Evolutionary conservation across 805 yeast genomes (phyloP), one percentile per base, ranked within the genome.

Genomic region (Peterozyma toletana): DNA sequence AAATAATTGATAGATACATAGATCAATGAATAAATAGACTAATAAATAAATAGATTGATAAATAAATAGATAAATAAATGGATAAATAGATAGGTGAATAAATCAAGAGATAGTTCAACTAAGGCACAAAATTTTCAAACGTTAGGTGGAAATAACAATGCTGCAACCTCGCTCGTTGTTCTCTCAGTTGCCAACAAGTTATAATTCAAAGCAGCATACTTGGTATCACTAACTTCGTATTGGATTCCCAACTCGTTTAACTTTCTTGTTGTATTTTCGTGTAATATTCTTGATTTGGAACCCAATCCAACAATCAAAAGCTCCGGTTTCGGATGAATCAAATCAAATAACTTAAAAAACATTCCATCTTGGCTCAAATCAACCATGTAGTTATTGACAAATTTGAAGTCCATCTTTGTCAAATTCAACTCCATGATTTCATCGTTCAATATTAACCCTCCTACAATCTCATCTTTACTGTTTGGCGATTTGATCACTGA

Each of bases 101-200:
- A 21, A 18, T 29, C 17, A 17, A 18, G 9, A 29, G 9, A 30
- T n/a, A 13, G 35, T 7, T 11, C 13, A 35, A 16, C 11, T 5
- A 18, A 18, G 11, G 13, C 13, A 6, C 18, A 14, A 38, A 29
- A n/a, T 15, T 39, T 60, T n/a, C n/a, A 77, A 48, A 78, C 59
- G 49, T 80, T 75, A 3, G 91, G 86, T 17, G 95, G 87, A 37
- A 87, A 64, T 40, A 86, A 64, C 30, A 86, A 62, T 0, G 86
- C 93, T 1, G 80, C 89, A n/a, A 86, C 78, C 30, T 78, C 80
- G 21, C 70, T 66, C 0, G 90, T 87, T 1, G 64, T 52, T 51
- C 95, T 68, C 56, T 87, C 95, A 0, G 91, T 84, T 1, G 91
- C 89, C 46, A 86, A 62, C 37, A 86, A 61, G 53, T 86, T 91